Base-by-base conservation (phyloP, 495 filamentous ascomycete species). In the Neurospora sp. region DNA sequence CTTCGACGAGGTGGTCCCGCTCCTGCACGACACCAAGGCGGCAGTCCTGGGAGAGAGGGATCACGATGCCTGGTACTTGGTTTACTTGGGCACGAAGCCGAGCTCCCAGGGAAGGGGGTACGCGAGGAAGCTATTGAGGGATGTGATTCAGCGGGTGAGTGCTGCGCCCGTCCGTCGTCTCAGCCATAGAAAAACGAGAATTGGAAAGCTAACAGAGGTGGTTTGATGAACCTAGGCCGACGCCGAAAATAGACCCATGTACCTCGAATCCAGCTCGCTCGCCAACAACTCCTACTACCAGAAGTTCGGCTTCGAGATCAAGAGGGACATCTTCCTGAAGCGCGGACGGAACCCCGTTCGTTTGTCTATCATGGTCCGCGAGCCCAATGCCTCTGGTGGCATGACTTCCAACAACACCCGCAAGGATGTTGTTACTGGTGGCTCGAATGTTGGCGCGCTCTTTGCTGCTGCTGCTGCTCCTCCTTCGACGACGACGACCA, bases 301-400 rank as follows among this genome's bases (percentile, higher is more conserved):
- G 74, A 89, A 88, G 78, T 87, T 91, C 76, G 92, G 91, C 48
- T 95, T 94, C 77, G 85, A 88, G 78, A 74, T 85, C 69, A 83
- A 81, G 76, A 83, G 80, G 74, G 86, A 87, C 71, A 85, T 95
- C 75, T 81, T 84, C 76, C 84, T 95, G 72, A 83, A 84, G 79
- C 78, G 89, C 22, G 87, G 85, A 40, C 81, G 82, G 69, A 86
- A 85, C 76, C 88, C 88, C n/a, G 86, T 94, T 35, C 84, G 84
- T 70, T 80, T 95, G 75, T 89, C 89, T 77, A 89, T 92, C 83
- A 95, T 95, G 92, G 89, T 93, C 59, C 84, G 92, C 68, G 88
- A 92, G 80, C 88, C 91, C 22, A 81, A 79, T 71, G 68, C 74
- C 53, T 69, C 37, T 4, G 53, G 53, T 8, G 53, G 53, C 27